A percentile compares a stretch with the other conserved stretches of the same genome.
Evolutionary conservation across 192 early-diverging fungal species (phyloP).

Genomic region (Rhizophagus prolifer): DNA sequence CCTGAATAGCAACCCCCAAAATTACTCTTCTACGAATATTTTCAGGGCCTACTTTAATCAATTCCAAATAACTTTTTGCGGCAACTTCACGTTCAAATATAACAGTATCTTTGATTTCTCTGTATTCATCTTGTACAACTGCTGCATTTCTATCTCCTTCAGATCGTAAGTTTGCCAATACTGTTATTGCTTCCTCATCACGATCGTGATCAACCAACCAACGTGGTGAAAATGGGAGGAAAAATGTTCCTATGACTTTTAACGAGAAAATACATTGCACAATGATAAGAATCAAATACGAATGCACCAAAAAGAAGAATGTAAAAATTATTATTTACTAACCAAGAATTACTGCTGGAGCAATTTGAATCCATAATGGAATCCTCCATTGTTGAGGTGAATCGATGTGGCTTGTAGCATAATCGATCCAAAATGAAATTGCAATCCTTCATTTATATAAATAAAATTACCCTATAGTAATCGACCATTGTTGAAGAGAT

Average conservation of each 20-base stretch:
- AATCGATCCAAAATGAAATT: slow-evolving; percentile 63
- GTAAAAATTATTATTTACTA: neutral
- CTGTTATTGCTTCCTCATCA: slow-evolving; percentile 63
- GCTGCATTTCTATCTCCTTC: slow-evolving; percentile 55
- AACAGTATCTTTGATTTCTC: slow-evolving; percentile 70
- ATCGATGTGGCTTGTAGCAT: slow-evolving; percentile 48
- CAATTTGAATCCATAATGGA: slow-evolving; percentile 79
- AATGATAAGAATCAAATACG: neutral
- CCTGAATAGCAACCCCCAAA: slow-evolving; percentile 69
- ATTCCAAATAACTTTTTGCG: slow-evolving; percentile 62
- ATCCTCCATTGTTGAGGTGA: slow-evolving; percentile 71
- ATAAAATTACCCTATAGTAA: slow-evolving; percentile 84
- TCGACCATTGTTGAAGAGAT: slow-evolving; percentile 88
- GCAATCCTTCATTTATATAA: too few species aligned
- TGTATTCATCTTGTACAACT: slow-evolving; percentile 60
- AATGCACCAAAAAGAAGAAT: neutral
- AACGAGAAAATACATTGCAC: neutral
- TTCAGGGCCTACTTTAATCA: slow-evolving; percentile 50
- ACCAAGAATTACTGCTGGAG: slow-evolving; percentile 70
- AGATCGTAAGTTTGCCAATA: slow-evolving; percentile 69
- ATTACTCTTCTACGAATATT: slow-evolving; percentile 56
- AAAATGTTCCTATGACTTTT: slow-evolving; percentile 54
- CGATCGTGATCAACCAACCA: slow-evolving; percentile 76
- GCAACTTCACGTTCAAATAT: slow-evolving; percentile 62
- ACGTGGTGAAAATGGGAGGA: slow-evolving; percentile 86